Conservation (phyloP, 176 grass and related monocot genomes). For the Juncus effusus region DNA sequence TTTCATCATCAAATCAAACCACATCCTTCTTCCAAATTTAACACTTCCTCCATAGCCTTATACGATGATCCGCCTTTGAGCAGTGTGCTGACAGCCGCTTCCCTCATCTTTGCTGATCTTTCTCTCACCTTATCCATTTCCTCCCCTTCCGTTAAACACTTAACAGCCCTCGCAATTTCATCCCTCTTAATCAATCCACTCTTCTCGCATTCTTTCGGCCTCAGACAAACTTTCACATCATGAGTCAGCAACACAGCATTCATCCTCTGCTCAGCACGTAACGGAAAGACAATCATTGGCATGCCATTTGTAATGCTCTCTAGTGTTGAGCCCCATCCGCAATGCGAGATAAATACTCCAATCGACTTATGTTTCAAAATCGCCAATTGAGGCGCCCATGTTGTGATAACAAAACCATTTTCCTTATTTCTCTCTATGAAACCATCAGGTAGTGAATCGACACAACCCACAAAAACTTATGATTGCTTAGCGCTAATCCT, state of each 20-base stretch:
- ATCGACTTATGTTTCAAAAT: slow-evolving; percentile 38
- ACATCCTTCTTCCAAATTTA: slow-evolving; percentile 16
- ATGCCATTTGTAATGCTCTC: slow-evolving; percentile 5
- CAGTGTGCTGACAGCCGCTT: background rate
- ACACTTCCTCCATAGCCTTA: background rate
- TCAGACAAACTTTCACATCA: slow-evolving; percentile 9
- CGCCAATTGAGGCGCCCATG: slow-evolving; percentile 42
- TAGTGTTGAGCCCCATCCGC: slow-evolving; percentile 36
- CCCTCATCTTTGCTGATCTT: background rate
- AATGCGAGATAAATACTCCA: slow-evolving; percentile 52
- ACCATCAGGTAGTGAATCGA: slow-evolving; percentile 43
- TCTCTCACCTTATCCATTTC: slow-evolving; percentile 15
- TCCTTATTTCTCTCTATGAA: slow-evolving; percentile 42
- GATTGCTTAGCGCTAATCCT: slow-evolving; percentile 40
- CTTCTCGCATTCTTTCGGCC: slow-evolving; percentile 9
- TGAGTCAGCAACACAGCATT: slow-evolving; percentile 36
- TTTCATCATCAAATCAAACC: background rate
- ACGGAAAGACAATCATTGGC: slow-evolving; percentile 28
- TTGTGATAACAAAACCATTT: slow-evolving; percentile 38
- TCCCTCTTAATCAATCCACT: slow-evolving; percentile 26
- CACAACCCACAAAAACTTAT: slow-evolving; percentile 52
- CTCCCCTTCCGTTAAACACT: slow-evolving; percentile 31
- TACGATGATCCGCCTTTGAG: background rate
- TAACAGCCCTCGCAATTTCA: slow-evolving; percentile 9
- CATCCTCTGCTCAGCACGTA: slow-evolving; percentile 38